Percentiles rank a stretch among this genome's conserved stretches.
Conservation (phyloP, 2,329 filamentous ascomycete species). For the Boeremia exigua region DNA sequence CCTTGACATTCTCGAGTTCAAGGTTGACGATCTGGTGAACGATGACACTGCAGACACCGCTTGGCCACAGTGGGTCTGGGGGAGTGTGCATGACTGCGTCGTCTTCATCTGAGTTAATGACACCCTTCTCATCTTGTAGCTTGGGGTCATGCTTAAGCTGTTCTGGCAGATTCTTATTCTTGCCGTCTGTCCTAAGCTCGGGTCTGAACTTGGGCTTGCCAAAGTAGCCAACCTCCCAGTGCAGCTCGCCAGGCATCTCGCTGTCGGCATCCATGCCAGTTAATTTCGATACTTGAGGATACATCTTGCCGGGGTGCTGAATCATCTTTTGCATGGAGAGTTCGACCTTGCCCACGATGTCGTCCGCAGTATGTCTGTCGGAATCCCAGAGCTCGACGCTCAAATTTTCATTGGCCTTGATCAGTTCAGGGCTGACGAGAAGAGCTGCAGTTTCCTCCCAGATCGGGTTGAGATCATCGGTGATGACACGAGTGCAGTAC, state of each 20-base stretch:
- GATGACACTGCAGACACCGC: constrained; percentile 82
- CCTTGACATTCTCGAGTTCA: constrained; percentile 89
- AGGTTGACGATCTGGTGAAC: constrained; percentile 96
- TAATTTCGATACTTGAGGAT: constrained; percentile 83
- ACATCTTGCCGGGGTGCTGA: constrained; percentile 91
- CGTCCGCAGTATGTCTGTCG: constrained; percentile 88
- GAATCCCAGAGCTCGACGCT: constrained; percentile 97
- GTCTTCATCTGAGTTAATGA: constrained; percentile 73
- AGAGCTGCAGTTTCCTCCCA: constrained; percentile 89
- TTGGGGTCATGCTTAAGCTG: constrained; percentile 75
- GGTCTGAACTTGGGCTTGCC: constrained; percentile 86
- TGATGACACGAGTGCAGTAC: constrained; percentile 96
- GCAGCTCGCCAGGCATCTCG: constrained; percentile 88
- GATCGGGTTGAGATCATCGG: constrained; percentile 89
- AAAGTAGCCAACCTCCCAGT: constrained; percentile 97
- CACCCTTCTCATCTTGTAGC: constrained; percentile 87
- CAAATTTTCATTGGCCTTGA: constrained; percentile 92
- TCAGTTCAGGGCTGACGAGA: constrained; percentile 84
- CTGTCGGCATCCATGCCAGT: constrained; percentile 82
- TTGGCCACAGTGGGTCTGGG: constrained; percentile 95
- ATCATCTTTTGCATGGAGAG: constrained; percentile 94
- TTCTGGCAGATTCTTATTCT: constrained; percentile 77
- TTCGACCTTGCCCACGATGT: constrained; percentile 94
- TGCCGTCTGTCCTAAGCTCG: constrained; percentile 84
- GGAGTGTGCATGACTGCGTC: constrained; percentile 89